Evolutionary conservation across 768 basidiomycete genomes (phyloP), one percentile per base, ranked within the genome.

Genomic region (Fomitopsis serialis): DNA sequence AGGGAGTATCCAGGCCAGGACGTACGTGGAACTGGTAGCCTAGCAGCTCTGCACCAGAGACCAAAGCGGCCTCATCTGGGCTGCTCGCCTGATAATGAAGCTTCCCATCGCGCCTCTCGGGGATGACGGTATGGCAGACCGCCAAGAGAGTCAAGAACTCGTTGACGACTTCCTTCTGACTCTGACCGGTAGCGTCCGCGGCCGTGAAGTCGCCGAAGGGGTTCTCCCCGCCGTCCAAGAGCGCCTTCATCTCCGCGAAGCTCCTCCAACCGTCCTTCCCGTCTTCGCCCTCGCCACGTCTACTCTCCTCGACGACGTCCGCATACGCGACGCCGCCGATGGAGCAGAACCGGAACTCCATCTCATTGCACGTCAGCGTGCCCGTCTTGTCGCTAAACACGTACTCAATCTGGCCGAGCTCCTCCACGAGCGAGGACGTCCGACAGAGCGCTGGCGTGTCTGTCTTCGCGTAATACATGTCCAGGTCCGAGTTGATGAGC

Each of bases 71-170:
- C 68, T 99, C 96, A 63, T 98, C 97, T 0, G 97, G 97, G 74
- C 93, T 96, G 57, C 92, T 95, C 1, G 97, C 97, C 68, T 99
- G 97, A 63, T 87, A 99, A 10, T 86, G 75, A 57, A 90, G 88
- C 76, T 94, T 96, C n/a, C 81, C 94, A 54, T 91, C 83, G 61
- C 79, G 84, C 50, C 85, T 70, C 71, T 98, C 97, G 2, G 97
- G 97, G 62, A 98, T 98, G 60, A 99, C 97, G 0, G 97, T 98
- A 65, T 99, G 97, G 60, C 97, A 99, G 32, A 98, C 94, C 1
- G 96, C 88, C 47, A 98, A 76, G 21, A 72, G 58, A 22, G 67
- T 70, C 37, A 72, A 45, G 58, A 71, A 72, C 53, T 72, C 70
- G 50, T 62, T 54, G 25, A 68, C 51, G 2, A 66, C 58, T 23